Evolutionary conservation across 192 early-diverging fungal genomes (phyloP), one percentile per base, ranked within the genome.

Genomic region (Backusella mclennaniae): DNA sequence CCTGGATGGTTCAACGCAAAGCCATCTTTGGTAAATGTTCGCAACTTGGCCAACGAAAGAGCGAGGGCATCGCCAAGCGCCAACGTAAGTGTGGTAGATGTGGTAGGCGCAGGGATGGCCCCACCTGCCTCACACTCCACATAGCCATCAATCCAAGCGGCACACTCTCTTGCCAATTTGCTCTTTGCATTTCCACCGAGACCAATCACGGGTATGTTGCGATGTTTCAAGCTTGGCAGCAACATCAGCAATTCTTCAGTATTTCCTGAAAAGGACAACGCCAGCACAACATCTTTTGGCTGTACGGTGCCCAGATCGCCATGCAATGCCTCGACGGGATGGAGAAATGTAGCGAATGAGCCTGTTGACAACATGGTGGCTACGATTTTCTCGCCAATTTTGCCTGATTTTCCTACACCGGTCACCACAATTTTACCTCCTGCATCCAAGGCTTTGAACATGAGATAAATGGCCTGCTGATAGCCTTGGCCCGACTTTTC

Each of bases 1-100:
- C 85, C 85, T 2, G 85, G 85, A 72, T 86, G 85, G 41, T 86
- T 86, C 11, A 83, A 67, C 1, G 85, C 83, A 69, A 86, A 86
- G 21, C 73, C 75, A 3, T 79, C 76, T n/a, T 75, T 82, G 26
- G 66, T 73, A 73, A 84, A 86, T 21, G 69, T 66, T 39, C 82
- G 56, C 17, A 85, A 41, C 56, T 80, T 75, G 23, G 79, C 79
- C 26, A 86, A 46, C 1, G 83, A 66, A 8, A 86, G 39, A 6
- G 84, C 85, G 1, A 86, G 68, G 7, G 85, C 80, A 75, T 86
- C 85, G 6, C 85, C 84, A 1, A 86, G 35, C 5, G 85, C 85
- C 56, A 86, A 63, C 2, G 85, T 84, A 5, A 86, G 66, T 0
- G 85, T 86, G 6, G 85, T 86, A 0, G 85, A 86, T 8, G 81